Base-by-base conservation (phyloP, 2,329 filamentous ascomycete species). In the Coniochaeta hoffmannii region DNA sequence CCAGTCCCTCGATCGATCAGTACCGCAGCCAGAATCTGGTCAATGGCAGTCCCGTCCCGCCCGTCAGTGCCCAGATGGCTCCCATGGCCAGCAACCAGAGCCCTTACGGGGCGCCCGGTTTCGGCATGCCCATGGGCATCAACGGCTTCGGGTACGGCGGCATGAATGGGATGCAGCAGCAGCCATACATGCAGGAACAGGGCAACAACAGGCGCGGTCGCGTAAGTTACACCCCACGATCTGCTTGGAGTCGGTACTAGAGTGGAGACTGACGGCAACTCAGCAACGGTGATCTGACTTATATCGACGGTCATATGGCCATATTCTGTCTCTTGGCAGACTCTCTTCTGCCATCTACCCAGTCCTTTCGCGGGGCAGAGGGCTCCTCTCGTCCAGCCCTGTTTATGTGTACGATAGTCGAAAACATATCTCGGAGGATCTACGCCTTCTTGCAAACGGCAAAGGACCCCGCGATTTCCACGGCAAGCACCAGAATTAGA, bases 141-240 rank as follows among this genome's bases (percentile, higher is more conserved):
- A 71, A 69, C 34, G 72, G 70, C 17, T 75, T 76, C 55, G 71
- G 70, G 19, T 79, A 78, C 60, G 69, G 71, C 51, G 75, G 72
- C 54, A 73, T 75, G 66, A 68, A 65, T 14, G 63, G 69, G 11
- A 74, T 77, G 69, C 76, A 73, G 57, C 74, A 73, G 69, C 76
- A 74, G 58, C 76, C 73, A 17, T 82, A 80, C 63, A 73, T 79
- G 71, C 76, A 76, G 60, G 80, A 83, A 64, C 79, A 80, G 62
- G 49, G 74, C 61, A 82, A 80, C 67, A 67, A 71, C 60, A 73
- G 82, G 68, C 78, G 82, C 62, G 82, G 82, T 69, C 78, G 82
- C 65, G 80, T 83, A 77, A 73, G 80, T 69, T 67, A 69, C 65
- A 65, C 69, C 65, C 64, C 65, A 57, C 66, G 66, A 49, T 60